Evolutionary conservation across 495 filamentous ascomycete species (phyloP).

Genomic region (Friedmanniomyces simplex): DNA sequence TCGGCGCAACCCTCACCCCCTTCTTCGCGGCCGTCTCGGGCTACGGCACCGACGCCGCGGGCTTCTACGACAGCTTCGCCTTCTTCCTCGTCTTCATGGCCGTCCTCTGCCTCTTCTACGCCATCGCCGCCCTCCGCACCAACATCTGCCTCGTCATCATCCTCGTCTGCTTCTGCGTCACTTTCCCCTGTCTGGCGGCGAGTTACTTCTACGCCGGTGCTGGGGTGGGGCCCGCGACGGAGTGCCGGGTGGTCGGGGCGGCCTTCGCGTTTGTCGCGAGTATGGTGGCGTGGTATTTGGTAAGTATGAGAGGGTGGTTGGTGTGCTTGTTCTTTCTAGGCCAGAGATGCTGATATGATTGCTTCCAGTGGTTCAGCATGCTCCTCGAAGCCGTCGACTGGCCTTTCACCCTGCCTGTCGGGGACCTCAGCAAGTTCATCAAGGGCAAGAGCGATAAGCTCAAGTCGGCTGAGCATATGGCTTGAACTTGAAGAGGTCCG

Average conservation of each 20-base stretch:
- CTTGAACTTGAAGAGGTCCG: background rate
- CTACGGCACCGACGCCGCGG: background rate
- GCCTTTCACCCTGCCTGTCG: slow-evolving; percentile 6
- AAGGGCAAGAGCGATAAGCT: slow-evolving; percentile 2
- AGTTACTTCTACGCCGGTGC: background rate
- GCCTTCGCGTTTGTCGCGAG: slow-evolving; percentile 1
- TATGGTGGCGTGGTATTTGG: slow-evolving; percentile 12
- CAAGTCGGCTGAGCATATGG: slow-evolving; percentile 2
- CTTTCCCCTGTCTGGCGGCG: background rate
- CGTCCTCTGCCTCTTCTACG: slow-evolving; percentile 3
- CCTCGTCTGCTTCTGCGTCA: slow-evolving; percentile 3
- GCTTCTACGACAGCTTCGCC: slow-evolving; percentile 9
- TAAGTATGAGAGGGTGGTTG: background rate
- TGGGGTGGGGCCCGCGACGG: background rate
- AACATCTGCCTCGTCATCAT: slow-evolving; percentile 10
- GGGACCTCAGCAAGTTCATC: slow-evolving; percentile 2
- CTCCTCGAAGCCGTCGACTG: slow-evolving; percentile 6
- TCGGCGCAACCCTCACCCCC: slow-evolving; percentile 3
- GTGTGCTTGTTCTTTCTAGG: background rate
- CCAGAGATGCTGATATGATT: background rate
- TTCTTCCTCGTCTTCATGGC: slow-evolving; percentile 11
- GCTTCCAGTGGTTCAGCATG: slow-evolving; percentile 1
- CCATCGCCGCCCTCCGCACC: slow-evolving; percentile 1
- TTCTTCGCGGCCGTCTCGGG: background rate
- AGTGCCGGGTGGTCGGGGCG: background rate